Conservation (phyloP, 257 asterid genomes). For the Penstemon eatonii region DNA sequence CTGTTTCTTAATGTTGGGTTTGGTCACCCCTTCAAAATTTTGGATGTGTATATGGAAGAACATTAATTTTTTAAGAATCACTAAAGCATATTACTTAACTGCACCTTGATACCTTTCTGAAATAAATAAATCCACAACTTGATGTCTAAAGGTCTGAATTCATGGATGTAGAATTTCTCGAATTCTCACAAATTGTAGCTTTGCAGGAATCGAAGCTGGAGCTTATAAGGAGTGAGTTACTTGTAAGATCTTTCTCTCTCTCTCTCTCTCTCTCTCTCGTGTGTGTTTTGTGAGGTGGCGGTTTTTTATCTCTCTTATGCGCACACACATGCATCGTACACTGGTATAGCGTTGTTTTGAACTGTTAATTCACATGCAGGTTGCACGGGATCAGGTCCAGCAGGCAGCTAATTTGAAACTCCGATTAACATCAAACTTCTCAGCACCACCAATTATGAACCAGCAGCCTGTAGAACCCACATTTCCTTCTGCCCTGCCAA, state of each 20-base stretch:
- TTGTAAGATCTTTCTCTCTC: conserved; percentile 50
- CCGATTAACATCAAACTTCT: conserved; percentile 47
- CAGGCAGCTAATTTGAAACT: conserved; percentile 48
- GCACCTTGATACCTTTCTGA: conserved; percentile 1
- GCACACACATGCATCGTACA: too few species aligned
- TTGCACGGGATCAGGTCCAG: conserved; percentile 59
- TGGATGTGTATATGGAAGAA: not conserved
- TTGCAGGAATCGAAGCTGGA: conserved; percentile 88
- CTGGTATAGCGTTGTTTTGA: too few species aligned
- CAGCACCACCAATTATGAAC: conserved; percentile 28
- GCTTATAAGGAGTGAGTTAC: conserved; percentile 55
- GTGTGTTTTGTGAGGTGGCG: too few species aligned
- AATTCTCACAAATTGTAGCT: conserved; percentile 29
- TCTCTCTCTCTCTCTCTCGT: conserved; percentile 33
- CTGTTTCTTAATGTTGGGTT: not conserved
- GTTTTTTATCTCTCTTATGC: too few species aligned
- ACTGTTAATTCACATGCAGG: conserved; percentile 40
- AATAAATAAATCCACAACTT: not conserved
- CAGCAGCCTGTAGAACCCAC: conserved; percentile 35
- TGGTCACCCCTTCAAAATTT: not conserved
- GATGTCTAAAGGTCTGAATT: not conserved
- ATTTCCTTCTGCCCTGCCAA: conserved; percentile 37
- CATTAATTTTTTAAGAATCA: not conserved
- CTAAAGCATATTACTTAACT: conserved; percentile 6
- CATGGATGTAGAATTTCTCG: conserved; percentile 18